These are phyloP conservation scores for Linum lewisii DNA, from an alignment of 345 rosid species.

Conservation along the genomic window DNA sequence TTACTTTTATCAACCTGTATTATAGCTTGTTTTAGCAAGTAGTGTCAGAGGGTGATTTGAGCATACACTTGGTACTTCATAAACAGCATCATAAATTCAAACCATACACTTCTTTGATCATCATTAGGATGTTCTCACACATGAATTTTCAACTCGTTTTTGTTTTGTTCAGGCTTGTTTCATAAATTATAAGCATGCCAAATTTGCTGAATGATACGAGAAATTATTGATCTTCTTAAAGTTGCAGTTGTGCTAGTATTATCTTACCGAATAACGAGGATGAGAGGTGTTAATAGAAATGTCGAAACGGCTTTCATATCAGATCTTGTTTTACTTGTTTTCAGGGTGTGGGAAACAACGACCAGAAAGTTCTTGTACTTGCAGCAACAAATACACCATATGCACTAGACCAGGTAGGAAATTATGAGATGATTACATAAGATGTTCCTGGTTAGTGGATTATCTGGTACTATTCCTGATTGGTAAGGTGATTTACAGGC, in stretches of 20 bases:
- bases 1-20: not conserved
- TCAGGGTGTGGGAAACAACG: slow-evolving; percentile 87
- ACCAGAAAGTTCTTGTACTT: slow-evolving; percentile 89
- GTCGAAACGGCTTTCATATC: not conserved
- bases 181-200: too few relatives aligned
- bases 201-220: too few relatives aligned
- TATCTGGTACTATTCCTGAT: slow-evolving; percentile 18
- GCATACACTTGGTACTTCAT: too few relatives aligned
- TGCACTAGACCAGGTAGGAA: slow-evolving; percentile 73
- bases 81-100: too few relatives aligned
- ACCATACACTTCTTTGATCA: too few relatives aligned
- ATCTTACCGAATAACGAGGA: too few relatives aligned
- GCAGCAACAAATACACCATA: slow-evolving; percentile 94
- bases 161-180: too few relatives aligned
- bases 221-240: not conserved
- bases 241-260: not conserved
- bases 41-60: too few relatives aligned
- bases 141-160: too few relatives aligned
- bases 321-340: slow-evolving; percentile 5
- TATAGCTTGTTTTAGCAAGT: not conserved
- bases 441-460: slow-evolving; percentile 4
- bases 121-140: too few relatives aligned
- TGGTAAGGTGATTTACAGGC: slow-evolving; percentile 44
- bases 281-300: too few relatives aligned
- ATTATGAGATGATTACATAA: slow-evolving; percentile 6